Percentiles rank a stretch among this genome's conserved stretches.
Conservation (phyloP, 192 early-diverging fungal species). For the Coemansia sp. region DNA sequence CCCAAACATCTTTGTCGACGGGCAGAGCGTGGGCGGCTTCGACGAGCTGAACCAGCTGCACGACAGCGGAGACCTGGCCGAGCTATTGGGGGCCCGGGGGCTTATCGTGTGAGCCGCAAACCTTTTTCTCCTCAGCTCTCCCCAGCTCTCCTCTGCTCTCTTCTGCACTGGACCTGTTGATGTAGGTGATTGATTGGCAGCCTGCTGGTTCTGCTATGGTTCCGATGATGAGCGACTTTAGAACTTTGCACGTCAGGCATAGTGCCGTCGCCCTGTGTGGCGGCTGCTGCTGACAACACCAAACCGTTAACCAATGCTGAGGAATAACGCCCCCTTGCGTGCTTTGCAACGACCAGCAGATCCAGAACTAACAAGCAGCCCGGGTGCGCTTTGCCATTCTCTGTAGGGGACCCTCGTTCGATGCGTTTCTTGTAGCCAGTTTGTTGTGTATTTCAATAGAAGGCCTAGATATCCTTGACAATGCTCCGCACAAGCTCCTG, state of each 20-base stretch:
- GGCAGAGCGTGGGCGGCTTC: slow-evolving; percentile 61
- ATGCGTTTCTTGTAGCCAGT: too few relatives aligned
- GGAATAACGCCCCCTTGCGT: not conserved
- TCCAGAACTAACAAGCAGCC: too few relatives aligned
- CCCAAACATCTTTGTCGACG: slow-evolving; percentile 68
- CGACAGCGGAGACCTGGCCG: slow-evolving; percentile 47
- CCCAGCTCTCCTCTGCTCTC: too few relatives aligned
- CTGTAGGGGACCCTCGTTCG: too few relatives aligned
- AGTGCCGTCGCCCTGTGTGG: slow-evolving; percentile 2
- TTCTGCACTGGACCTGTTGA: too few relatives aligned
- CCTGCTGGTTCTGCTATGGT: not conserved
- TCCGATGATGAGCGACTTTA: slow-evolving; percentile 30
- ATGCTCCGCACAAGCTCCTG: slow-evolving; percentile 37
- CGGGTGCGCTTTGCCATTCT: too few relatives aligned
- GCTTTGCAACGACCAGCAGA: too few relatives aligned
- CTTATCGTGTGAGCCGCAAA: slow-evolving; percentile 14
- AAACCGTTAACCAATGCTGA: slow-evolving; percentile 26
- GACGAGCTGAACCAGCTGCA: slow-evolving; percentile 51
- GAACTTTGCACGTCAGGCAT: slow-evolving; percentile 50
- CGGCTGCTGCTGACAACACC: slow-evolving; percentile 14
- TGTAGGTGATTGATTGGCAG: too few relatives aligned
- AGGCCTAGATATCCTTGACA: slow-evolving; percentile 19
- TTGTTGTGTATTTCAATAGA: too few relatives aligned
- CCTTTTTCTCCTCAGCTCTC: not conserved
- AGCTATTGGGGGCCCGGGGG: slow-evolving; percentile 31